Base-by-base conservation (phyloP, 306 rosid species). In the Inga oerstediana region DNA sequence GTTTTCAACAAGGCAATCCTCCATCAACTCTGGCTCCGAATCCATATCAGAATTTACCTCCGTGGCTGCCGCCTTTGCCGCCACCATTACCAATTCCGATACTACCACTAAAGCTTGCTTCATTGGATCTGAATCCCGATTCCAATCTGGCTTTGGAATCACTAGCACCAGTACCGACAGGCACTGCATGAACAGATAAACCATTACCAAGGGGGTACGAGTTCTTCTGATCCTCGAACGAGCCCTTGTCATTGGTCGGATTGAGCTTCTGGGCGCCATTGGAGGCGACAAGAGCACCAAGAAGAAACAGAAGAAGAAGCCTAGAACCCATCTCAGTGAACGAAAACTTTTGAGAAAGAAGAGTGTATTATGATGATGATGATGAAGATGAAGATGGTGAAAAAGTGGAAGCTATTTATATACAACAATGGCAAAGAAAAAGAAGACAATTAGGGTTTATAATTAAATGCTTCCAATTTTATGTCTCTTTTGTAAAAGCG, bases 241-340 rank as follows among this genome's bases (percentile, higher is more conserved):
- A 80, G 66, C 61, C 86, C 52, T 79, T 79, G 16, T 85, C 91
- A 69, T 8, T 11, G 6, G 71, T 64, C 3, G 39, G 20, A 64
- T 3, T 85, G 69, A 92, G 90, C 88, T 89, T 89, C 87, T 93
- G 86, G 56, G 90, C 94, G 76, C 78, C 85, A 84, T 8, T 84
- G 82, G 85, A 65, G 88, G 90, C 89, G 76, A 90, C 75, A 68
- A 92, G 82, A 66, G 87, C 90, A 79, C 91, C 88, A 46, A 91
- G 49, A 74, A 91, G 76, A 79, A 81, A 51, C 19, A 51, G 75
- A 81, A 87, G 64, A 84, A 84, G 70, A 12, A 48, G 16, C 52
- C 6, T 58, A 30, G 85, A 83, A 82, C 80, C 64, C 91, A 87
- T 88, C 88, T 84, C 74, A 1, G 4, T 3, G 41, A 16, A 48